Evolutionary conservation across 805 yeast genomes (phyloP), one percentile per base, ranked within the genome.

Genomic region (Kodamaea kaohsiungensis): DNA sequence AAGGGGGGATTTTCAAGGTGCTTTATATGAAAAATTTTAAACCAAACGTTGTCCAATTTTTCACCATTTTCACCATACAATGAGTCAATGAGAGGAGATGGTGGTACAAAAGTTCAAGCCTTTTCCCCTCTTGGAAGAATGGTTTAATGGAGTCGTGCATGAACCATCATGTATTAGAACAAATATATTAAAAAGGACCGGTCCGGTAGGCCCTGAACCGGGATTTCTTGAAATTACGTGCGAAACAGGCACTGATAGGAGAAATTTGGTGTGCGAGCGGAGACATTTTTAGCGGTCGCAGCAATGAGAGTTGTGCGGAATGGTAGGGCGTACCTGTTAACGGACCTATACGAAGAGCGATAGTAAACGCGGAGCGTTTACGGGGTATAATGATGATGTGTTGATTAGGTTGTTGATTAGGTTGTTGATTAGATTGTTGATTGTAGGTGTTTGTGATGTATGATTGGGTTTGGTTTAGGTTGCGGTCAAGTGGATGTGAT

Each of bases 1-100:
- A 4, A 4, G 25, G 25, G 25, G 49, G 37, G 55, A 39, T 49
- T 48, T 49, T 53, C 17, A 48, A 27, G 18, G 25, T 9, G 18
- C 33, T 43, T 39, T 30, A 30, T 15, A 43, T 47, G 48, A 47
- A 47, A 46, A 46, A 22, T 46, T 46, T 35, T 30, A 16, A 17
- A 15, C 18, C 43, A 15, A 4, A 17, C 19, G 38, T 30, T 33
- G 39, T 33, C 48, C 25, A 46, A 27, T 46, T 46, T 46, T 46
- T 46, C 39, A 30, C 48, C 39, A 46, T 46, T 46, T 46, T 46
- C 39, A 30, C 48, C 39, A 46, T 30, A 12, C 3, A 17, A 19
- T 46, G 48, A 46, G 48, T 46, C 48, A 46, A 27, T 30, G 35
- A 22, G 35, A 8, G 47, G 35, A 27, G 27, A 25, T 22, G 35